Base-by-base conservation (phyloP, 1,284 basidiomycete species). In the Ganoderma multipileum region DNA sequence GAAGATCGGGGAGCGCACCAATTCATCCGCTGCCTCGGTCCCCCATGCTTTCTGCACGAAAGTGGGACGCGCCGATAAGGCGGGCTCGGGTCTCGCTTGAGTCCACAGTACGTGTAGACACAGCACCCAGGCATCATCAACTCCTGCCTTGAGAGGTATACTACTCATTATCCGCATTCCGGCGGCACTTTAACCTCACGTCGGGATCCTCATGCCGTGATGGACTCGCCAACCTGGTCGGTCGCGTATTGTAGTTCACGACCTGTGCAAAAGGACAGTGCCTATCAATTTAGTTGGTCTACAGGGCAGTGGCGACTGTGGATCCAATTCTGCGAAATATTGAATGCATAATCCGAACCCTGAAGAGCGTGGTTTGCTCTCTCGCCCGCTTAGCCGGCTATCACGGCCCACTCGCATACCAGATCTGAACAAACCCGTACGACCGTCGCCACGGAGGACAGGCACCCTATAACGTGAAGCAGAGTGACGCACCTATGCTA, bases 31-130 rank as follows among this genome's bases (percentile, higher is more conserved):
- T 62, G 58, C 64, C 33, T 79, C 80, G 2, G 47, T 26, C 7
- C 73, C 71, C n/a, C 86, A 79, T 0, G 79, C 78, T 72, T 84
- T 77, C 89, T 91, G 91, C 63, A 94, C 84, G 1, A 63, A 18
- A 18, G 18, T 42, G 41, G 18, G 41, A 42, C 41, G 41, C 41
- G 14, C 41, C 41, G 16, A 18, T 42, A 5, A 12, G 41, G 41
- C 41, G 41, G 41, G 16, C 18, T 42, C 41, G 41, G 41, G 41
- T 18, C 18, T 18, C 41, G 41, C 41, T 42, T 42, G 41, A 1
- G 14, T 18, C 41, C 11, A 42, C 18, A 42, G 41, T 42, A 42
- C 41, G 41, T 33, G 33, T 33, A 33, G 3, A 33, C 41, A 42
- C 41, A 42, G 41, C 14, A 16, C 4, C 41, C 18, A 18, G 41